Evolutionary conservation across 1,139 yeast species (phyloP).

Genomic region (Meyerozyma guilliermondii): DNA sequence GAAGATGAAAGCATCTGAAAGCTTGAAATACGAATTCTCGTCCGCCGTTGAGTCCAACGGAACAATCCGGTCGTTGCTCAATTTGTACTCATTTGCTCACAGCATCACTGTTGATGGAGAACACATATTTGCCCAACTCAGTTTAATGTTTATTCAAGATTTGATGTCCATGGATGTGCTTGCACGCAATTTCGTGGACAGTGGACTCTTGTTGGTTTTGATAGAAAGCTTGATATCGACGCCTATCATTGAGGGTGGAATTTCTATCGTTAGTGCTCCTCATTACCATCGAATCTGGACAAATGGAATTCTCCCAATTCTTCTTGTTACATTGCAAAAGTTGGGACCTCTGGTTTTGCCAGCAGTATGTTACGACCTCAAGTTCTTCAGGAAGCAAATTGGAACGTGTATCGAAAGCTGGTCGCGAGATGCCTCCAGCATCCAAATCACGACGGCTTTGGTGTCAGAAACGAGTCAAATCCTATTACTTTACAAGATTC

Average conservation of each 20-base stretch:
- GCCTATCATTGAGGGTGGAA: slow-evolving; percentile 60
- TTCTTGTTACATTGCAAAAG: slow-evolving; percentile 53
- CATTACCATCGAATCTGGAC: slow-evolving; percentile 75
- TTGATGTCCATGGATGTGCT: slow-evolving; percentile 57
- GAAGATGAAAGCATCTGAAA: slow-evolving; percentile 43
- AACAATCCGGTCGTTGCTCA: slow-evolving; percentile 57
- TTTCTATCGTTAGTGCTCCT: slow-evolving; percentile 45
- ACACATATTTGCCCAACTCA: slow-evolving; percentile 65
- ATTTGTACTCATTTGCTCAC: slow-evolving; percentile 66
- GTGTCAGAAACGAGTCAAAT: slow-evolving; percentile 79
- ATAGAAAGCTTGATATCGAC: slow-evolving; percentile 72
- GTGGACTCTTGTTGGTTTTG: slow-evolving; percentile 66
- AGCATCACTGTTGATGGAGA: slow-evolving; percentile 57
- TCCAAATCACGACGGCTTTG: slow-evolving; percentile 58
- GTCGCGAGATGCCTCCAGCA: slow-evolving; percentile 52
- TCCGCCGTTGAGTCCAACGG: slow-evolving; percentile 52
- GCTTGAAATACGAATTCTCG: slow-evolving; percentile 49
- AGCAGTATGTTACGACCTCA: slow-evolving; percentile 61
- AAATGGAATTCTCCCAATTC: slow-evolving; percentile 70
- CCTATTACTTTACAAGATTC: slow-evolving; percentile 57
- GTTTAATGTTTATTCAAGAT: slow-evolving; percentile 67
- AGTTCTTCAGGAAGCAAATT: slow-evolving; percentile 64
- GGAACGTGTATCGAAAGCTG: slow-evolving; percentile 61
- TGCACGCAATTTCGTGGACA: slow-evolving; percentile 60
- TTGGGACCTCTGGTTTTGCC: slow-evolving; percentile 63